Conservation (phyloP, 2,329 filamentous ascomycete species). For the Pseudocercospora crystallina region DNA sequence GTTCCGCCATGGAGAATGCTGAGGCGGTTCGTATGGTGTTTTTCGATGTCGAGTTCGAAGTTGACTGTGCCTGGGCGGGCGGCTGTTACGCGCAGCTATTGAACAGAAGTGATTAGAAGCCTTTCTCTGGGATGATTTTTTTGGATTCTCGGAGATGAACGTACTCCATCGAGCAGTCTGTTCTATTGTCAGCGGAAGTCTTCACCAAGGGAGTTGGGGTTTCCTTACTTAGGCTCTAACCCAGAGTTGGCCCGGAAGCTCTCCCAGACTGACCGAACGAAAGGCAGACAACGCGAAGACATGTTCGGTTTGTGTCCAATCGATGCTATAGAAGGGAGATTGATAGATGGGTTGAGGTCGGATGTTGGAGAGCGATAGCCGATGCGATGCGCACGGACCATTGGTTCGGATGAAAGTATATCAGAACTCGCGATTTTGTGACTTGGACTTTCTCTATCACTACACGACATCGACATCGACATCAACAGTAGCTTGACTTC, state of each 20-base stretch:
- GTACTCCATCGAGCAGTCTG: constrained; percentile 42
- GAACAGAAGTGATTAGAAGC: not conserved
- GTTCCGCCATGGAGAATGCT: constrained; percentile 76
- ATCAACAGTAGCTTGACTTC: no score
- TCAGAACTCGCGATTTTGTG: no score
- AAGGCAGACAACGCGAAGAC: constrained; percentile 28
- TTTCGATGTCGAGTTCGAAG: constrained; percentile 73
- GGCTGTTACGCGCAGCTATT: constrained; percentile 64
- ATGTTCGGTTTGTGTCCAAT: constrained; percentile 5
- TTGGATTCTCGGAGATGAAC: not conserved
- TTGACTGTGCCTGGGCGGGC: constrained; percentile 67
- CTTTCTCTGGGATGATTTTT: no score
- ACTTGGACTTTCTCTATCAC: no score
- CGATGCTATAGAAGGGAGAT: no score
- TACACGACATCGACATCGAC: no score
- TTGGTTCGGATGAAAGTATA: no score
- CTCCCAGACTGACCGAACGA: constrained; percentile 35
- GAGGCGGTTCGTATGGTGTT: constrained; percentile 78
- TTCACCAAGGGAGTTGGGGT: not conserved
- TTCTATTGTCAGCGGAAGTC: not conserved
- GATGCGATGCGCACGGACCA: no score
- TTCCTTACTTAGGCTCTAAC: constrained; percentile 74
- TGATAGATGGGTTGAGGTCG: no score
- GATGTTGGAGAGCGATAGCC: no score
- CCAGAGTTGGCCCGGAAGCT: constrained; percentile 85